A percentile compares a stretch with the other conserved stretches of the same genome.
phyloP scores from a whole-genome alignment of 257 asterid genomes.

The Primulina huaijiensis region DNA sequence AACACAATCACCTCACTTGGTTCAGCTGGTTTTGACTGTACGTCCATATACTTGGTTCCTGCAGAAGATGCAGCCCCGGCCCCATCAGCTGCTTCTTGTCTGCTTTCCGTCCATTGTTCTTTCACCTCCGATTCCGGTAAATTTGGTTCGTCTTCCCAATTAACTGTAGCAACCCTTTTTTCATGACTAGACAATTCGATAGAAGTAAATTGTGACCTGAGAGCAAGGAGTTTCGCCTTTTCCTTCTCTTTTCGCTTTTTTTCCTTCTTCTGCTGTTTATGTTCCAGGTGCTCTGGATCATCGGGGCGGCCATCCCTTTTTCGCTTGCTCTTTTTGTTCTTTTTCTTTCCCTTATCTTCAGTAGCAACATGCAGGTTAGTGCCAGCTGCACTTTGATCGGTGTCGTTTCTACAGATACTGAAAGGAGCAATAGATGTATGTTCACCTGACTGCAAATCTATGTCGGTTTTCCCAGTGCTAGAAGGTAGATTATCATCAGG shows the following conservation, averaged over 20 bases:
- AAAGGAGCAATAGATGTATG: constrained; percentile 34
- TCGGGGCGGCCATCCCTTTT: constrained; percentile 39
- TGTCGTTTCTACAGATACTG: constrained; percentile 26
- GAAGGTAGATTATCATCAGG: constrained; percentile 34
- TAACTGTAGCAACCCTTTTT: constrained; percentile 16
- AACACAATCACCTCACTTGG: constrained; percentile 34
- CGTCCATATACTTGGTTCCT: constrained; percentile 22
- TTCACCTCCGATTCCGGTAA: constrained; percentile 18
- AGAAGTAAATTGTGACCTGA: constrained; percentile 34
- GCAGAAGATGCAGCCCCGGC: constrained; percentile 29
- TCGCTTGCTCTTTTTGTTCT: constrained; percentile 55
- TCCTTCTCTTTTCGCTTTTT: constrained; percentile 89
- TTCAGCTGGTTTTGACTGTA: constrained; percentile 34
- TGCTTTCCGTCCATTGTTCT: constrained; percentile 24
- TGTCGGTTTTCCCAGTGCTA: constrained; percentile 28
- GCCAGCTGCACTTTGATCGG: constrained; percentile 18
- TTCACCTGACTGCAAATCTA: constrained; percentile 38
- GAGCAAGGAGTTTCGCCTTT: constrained; percentile 57
- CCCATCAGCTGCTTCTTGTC: constrained; percentile 27
- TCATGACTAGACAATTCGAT: constrained; percentile 31
- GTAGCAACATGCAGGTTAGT: constrained; percentile 23
- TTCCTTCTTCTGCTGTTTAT: constrained; percentile 70
- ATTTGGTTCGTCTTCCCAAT: constrained; percentile 24
- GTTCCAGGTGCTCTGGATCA: constrained; percentile 60
- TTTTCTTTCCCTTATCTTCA: constrained; percentile 40